Evolutionary conservation across 1,139 yeast genomes (phyloP).

Genomic region (Yamadazyma songkhlaensis): DNA sequence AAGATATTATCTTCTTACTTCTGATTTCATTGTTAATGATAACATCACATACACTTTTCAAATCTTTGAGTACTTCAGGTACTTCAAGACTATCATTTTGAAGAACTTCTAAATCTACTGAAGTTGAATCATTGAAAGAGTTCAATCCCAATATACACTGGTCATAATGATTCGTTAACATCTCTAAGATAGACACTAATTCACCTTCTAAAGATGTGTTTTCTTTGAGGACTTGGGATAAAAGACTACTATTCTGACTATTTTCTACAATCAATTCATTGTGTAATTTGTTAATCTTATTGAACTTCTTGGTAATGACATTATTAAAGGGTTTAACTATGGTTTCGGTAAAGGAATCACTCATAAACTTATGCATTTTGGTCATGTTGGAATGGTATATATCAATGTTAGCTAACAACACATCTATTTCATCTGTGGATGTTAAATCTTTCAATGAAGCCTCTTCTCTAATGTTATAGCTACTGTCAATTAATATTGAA

Average conservation of each 20-base stretch:
- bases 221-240: conserved; percentile 29
- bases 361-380: conserved; percentile 21
- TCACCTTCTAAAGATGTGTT: conserved; percentile 62
- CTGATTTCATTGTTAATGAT: conserved; percentile 35
- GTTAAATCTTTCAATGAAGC: conserved; percentile 25
- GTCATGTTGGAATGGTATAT: conserved; percentile 27
- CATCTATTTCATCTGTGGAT: conserved; percentile 31
- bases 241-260: conserved; percentile 15
- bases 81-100: conserved; percentile 34
- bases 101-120: conserved; percentile 28
- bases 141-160: conserved; percentile 53
- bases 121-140: conserved; percentile 12
- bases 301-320: conserved; percentile 16
- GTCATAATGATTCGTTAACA: conserved; percentile 80
- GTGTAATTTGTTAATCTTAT: conserved; percentile 18
- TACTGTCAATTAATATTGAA: conserved; percentile 17
- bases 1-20: conserved; percentile 23
- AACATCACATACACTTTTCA: conserved; percentile 35
- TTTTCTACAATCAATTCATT: conserved; percentile 21
- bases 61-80: conserved; percentile 28
- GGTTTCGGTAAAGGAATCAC: conserved; percentile 15
- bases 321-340: conserved; percentile 16
- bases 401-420: conserved; percentile 24
- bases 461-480: conserved; percentile 1
- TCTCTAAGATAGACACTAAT: conserved; percentile 64